Evolutionary conservation across 2,329 filamentous ascomycete genomes (phyloP).

Genomic region (Pyrenochaeta sp.): DNA sequence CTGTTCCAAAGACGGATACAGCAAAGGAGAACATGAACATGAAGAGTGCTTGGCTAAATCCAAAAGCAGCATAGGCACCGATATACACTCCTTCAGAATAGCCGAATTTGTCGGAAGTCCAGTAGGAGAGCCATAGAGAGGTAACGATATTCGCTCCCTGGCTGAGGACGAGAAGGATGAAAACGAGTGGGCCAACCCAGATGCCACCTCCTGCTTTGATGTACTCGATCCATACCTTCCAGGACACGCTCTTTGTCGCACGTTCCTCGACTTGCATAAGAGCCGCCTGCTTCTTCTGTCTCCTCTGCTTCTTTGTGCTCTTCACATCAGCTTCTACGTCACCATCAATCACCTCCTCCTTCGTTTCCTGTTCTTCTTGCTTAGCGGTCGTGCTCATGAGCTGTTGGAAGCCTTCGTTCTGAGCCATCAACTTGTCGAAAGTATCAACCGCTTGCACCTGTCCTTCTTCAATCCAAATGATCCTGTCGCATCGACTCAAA

Average conservation of each 20-base stretch:
- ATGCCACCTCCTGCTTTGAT: constrained; percentile 77
- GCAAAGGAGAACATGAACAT: constrained; percentile 82
- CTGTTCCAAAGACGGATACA: constrained; percentile 81
- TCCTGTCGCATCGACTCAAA: constrained; percentile 86
- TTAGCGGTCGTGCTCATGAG: constrained; percentile 83
- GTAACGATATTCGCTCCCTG: constrained; percentile 89
- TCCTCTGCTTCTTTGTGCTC: constrained; percentile 61
- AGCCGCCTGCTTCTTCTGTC: constrained; percentile 59
- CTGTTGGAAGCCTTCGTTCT: constrained; percentile 78
- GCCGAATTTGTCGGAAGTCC: constrained; percentile 82
- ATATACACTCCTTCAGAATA: constrained; percentile 76
- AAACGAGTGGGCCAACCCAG: constrained; percentile 70
- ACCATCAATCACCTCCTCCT: constrained; percentile 60
- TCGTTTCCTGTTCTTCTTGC: constrained; percentile 60
- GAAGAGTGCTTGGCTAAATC: constrained; percentile 39
- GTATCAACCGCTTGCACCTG: constrained; percentile 86
- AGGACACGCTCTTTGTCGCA: constrained; percentile 78
- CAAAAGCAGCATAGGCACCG: constrained; percentile 53
- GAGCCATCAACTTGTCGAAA: constrained; percentile 84
- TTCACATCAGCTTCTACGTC: constrained; percentile 61
- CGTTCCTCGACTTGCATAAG: constrained; percentile 80
- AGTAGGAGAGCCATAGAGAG: constrained; percentile 91
- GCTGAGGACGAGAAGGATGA: constrained; percentile 72
- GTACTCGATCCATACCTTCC: constrained; percentile 81
- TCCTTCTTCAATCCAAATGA: constrained; percentile 92